Conservation (phyloP, 331 rosid species). For the Phaseolus coccineus region DNA sequence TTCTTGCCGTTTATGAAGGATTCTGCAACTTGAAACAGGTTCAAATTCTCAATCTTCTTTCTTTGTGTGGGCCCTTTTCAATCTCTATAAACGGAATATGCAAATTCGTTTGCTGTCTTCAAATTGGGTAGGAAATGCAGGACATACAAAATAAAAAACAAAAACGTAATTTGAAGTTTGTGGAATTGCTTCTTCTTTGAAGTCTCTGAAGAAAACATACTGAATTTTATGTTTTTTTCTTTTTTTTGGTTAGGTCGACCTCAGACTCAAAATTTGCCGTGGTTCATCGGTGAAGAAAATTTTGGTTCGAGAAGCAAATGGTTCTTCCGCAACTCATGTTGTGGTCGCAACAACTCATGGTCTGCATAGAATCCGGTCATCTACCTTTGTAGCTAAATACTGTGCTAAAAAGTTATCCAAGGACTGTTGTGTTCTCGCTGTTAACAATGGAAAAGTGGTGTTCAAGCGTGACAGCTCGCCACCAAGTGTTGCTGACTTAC, state of each 20-base stretch:
- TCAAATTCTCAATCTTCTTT: conserved; percentile 8
- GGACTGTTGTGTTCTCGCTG: conserved; percentile 76
- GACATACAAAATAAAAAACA: background rate
- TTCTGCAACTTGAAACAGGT: conserved; percentile 98
- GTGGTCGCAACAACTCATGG: conserved; percentile 75
- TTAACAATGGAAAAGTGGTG: conserved; percentile 82
- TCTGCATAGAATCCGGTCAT: conserved; percentile 71
- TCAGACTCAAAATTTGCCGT: conserved; percentile 89
- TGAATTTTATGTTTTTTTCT: background rate
- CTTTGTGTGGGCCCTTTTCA: background rate
- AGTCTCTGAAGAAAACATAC: background rate
- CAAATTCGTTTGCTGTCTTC: conserved; percentile 14
- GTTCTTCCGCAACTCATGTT: conserved; percentile 71
- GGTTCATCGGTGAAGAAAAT: conserved; percentile 77
- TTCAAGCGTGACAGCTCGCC: conserved; percentile 66
- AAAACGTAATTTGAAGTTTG: background rate
- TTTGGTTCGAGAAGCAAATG: conserved; percentile 81
- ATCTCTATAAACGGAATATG: background rate
- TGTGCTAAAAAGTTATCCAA: conserved; percentile 79
- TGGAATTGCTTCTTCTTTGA: conserved; percentile 3
- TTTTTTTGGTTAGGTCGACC: conserved; percentile 70
- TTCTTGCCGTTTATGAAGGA: conserved; percentile 91
- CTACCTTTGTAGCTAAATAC: conserved; percentile 82
- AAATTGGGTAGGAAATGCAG: conserved; percentile 38
- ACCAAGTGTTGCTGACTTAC: conserved; percentile 37